These are phyloP conservation scores for Cystobasidium onofrii DNA, from an alignment of 768 basidiomycete species.

Conservation along the genomic window DNA sequence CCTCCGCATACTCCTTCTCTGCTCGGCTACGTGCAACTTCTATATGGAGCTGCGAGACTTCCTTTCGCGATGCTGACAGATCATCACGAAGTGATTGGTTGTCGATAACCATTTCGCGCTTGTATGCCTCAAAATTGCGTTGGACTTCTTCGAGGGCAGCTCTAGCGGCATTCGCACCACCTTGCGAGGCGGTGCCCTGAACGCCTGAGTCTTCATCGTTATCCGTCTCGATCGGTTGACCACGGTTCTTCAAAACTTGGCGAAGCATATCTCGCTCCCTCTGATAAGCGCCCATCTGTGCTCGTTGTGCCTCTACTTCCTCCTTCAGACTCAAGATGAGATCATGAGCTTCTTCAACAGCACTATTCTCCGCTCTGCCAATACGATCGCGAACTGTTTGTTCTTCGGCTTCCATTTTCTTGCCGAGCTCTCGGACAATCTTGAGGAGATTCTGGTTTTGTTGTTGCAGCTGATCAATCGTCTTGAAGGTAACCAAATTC, in stretches of 20 bases:
- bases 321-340: constrained; percentile 69
- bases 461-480: constrained; percentile 68
- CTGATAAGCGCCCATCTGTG: constrained; percentile 67
- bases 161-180: constrained; percentile 13
- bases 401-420: constrained; percentile 77
- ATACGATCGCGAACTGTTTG: constrained; percentile 41
- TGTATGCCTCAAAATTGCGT: constrained; percentile 70
- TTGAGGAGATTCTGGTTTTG: constrained; percentile 84
- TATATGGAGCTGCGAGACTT: constrained; percentile 58
- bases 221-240: constrained; percentile 45
- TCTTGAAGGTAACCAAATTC: constrained; percentile 76
- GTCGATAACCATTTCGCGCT: constrained; percentile 71
- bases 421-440: constrained; percentile 71
- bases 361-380: constrained; percentile 50
- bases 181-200: constrained; percentile 37
- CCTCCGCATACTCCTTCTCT: constrained; percentile 63
- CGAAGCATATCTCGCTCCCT: constrained; percentile 82
- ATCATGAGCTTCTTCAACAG: constrained; percentile 77
- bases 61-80: constrained; percentile 57
- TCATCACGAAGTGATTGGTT: constrained; percentile 65
- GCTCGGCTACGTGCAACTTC: constrained; percentile 75
- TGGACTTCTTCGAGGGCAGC: constrained; percentile 48
- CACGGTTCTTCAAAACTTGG: constrained; percentile 57
- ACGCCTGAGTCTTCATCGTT: constrained; percentile 38
- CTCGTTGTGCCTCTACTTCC: constrained; percentile 70